Percentiles rank a stretch among this genome's conserved stretches.
These are phyloP conservation scores for Geum urbanum DNA, from an alignment of 306 rosid genomes.

Conservation along the genomic window DNA sequence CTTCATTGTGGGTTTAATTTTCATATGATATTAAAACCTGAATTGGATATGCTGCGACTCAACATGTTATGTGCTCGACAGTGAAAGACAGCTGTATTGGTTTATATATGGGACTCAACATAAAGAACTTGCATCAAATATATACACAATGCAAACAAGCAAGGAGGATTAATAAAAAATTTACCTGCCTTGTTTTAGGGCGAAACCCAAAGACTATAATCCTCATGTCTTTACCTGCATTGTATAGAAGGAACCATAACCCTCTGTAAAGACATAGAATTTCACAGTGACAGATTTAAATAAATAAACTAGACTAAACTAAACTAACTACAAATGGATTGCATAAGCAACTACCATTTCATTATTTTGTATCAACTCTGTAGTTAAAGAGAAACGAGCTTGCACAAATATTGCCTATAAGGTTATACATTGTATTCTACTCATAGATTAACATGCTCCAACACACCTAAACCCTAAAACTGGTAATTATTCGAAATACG, in stretches of 20 bases:
- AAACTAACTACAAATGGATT: neutral
- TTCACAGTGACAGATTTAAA: neutral
- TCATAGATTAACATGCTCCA: neutral
- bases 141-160: neutral
- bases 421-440: neutral
- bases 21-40: neutral
- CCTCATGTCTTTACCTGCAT: constrained; percentile 97
- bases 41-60: neutral
- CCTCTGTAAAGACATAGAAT: neutral
- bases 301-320: neutral
- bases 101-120: neutral
- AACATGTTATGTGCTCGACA: neutral
- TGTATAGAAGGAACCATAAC: constrained; percentile 25
- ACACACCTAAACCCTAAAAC: neutral
- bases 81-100: neutral
- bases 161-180: constrained; percentile 23
- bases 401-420: neutral
- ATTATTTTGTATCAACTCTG: neutral
- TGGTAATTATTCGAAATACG: no score
- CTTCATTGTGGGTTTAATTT: neutral
- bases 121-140: neutral
- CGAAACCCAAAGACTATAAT: constrained; percentile 86
- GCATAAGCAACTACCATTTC: neutral
- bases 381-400: neutral
- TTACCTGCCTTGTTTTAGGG: constrained; percentile 88